Evolutionary conservation across 257 asterid species (phyloP), one percentile per base, ranked within the genome.

Genomic region (Fraxinus excelsior): DNA sequence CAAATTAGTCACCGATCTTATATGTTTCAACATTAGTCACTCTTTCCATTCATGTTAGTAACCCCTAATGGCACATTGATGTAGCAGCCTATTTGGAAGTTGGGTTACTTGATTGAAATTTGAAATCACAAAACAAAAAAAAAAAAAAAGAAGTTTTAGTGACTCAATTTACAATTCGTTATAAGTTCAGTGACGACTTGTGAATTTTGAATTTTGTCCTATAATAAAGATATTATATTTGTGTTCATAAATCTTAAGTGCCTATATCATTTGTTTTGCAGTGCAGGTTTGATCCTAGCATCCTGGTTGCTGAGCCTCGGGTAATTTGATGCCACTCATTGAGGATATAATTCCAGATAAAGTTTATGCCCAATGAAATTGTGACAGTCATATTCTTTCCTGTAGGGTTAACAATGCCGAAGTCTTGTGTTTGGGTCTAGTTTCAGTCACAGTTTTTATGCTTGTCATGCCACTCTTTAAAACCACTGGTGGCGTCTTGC

Each of bases 291-390:
- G 80, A 93, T 93, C 86, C 85, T 95, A 56, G 98, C 99, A 3
- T 95, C 98, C 83, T 93, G 96, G 99, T 83, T 95, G 87, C 92
- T 95, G 81, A 84, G 91, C 85, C 97, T 95, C 28, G 98, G 98
- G 99, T 95, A 91, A 88, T 67, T 73, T 18, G 65, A 51, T 76
- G 38, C 67, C 18, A 58, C 66, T 71, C 42, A 7, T 38, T 37
- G 32, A 56, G 74, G 29, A 38, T 46, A 38, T 16, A 7, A 19
- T 73, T 73, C 2, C 6, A 72, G 34, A 32, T 77, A 14, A 40
- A 49, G 28, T 79, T 72, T 67, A 18, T 77, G 62, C 68, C 23
- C 49, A 44, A 72, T 35, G 49, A 31, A 60, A 49, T 49, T 44
- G 4, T 71, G 23, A 18, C 21, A 35, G 67, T 34, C 69, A 35